Evolutionary conservation across 345 rosid genomes (phyloP), one percentile per base, ranked within the genome.

Genomic region (Erysimum cheiranthoides): DNA sequence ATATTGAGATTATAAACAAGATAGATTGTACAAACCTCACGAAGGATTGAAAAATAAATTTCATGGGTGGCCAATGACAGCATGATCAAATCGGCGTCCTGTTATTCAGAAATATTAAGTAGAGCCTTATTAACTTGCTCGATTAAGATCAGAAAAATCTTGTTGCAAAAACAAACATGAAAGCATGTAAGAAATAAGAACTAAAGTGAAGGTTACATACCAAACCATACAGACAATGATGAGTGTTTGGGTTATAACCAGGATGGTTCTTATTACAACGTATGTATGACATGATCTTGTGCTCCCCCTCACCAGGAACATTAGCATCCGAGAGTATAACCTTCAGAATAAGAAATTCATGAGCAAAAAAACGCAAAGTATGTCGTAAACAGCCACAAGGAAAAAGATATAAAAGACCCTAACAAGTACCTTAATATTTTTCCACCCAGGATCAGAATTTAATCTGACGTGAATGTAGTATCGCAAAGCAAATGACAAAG

Each of bases 281-380:
- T 31, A 96, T 81, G 68, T 87, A 96, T 3, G 96, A 93, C 89
- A 96, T 90, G 73, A 93, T 80, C 82, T 96, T 93, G 82, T 93
- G 99, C 75, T 95, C 99, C 74, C 99, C 99, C 83, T 95, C 98
- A 57, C 99, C 98, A 49, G 99, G 99, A 84, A 91, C 97, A 86
- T 93, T 95, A 61, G 98, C 97, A 89, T 96, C 98, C 17, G 98
- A 96, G 49, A 93, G 94, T 42, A 96, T 87, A 71, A 96, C 98
- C 99, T 96, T 83, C 77, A 89, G 38, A 73, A 83, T 54, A 53
- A 58, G 12, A 65, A 75, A 64, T 45, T 68, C 40, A 75, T 43
- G 68, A 75, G 75, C 34, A 78, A 65, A 74, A 78, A 65, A 74
- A 25, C 25, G n/a, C 47, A 47, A 64, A 74, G 60, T 50, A 60